These are phyloP conservation scores for Periconia macrospinosa DNA, from an alignment of 2,329 filamentous ascomycete species.

Conservation along the genomic window DNA sequence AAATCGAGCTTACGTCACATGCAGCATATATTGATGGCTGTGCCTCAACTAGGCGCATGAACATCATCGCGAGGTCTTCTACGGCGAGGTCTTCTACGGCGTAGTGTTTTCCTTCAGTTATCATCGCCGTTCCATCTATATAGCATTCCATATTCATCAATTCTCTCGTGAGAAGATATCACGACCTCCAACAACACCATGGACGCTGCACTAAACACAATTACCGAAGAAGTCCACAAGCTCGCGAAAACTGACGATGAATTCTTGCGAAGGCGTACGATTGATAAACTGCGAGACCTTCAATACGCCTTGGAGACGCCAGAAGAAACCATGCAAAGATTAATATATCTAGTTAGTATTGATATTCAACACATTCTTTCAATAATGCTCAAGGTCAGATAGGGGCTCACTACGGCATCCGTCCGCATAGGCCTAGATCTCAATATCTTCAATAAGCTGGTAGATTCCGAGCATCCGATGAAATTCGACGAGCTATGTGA, in stretches of 20 bases:
- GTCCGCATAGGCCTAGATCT: conserved; percentile 4
- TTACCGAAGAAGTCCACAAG: conserved; percentile 4
- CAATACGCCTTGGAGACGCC: conserved; percentile 6
- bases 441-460: conserved; percentile 2
- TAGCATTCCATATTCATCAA: no score
- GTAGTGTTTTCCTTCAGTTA: no score
- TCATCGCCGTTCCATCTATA: no score
- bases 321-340: conserved; percentile 7
- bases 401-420: conserved; percentile 1
- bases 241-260: conserved; percentile 1
- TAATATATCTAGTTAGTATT: conserved; percentile 1
- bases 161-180: no score
- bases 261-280: background rate
- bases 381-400: background rate
- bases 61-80: no score
- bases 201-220: background rate
- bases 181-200: no score
- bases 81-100: no score
- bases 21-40: no score
- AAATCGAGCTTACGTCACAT: no score
- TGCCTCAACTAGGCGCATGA: no score
- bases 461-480: background rate
- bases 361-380: background rate
- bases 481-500: background rate
- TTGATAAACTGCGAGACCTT: conserved; percentile 4